Evolutionary conservation across 257 asterid species (phyloP).

Genomic region (Eustoma russellianum): DNA sequence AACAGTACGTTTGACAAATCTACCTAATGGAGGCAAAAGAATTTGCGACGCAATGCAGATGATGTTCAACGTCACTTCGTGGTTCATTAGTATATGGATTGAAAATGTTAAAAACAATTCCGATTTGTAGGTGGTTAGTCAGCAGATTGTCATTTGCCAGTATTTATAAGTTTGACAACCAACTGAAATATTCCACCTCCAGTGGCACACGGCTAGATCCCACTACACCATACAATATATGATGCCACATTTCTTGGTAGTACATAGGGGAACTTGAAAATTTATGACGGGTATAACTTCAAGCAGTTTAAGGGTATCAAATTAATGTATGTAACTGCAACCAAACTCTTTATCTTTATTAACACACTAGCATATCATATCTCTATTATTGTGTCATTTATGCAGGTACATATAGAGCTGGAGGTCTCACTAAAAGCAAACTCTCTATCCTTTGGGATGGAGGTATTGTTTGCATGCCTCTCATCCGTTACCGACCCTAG

Average conservation of each 20-base stretch:
- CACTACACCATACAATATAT: background rate
- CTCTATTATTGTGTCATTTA: too few species aligned
- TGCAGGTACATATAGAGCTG: too few species aligned
- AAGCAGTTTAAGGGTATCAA: background rate
- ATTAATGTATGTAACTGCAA: too few species aligned
- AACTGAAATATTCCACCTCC: background rate
- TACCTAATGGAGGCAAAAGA: background rate
- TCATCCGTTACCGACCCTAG: too few species aligned
- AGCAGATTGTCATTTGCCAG: background rate
- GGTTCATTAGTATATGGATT: background rate
- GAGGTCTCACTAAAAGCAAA: too few species aligned
- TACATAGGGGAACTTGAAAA: background rate
- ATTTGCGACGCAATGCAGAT: background rate
- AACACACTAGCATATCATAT: too few species aligned
- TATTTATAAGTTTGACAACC: background rate
- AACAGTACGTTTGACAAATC: background rate
- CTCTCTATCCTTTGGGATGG: too few species aligned
- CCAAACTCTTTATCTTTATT: too few species aligned
- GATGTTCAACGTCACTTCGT: background rate
- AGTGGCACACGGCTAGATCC: background rate
- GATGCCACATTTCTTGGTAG: background rate
- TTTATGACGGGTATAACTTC: background rate
- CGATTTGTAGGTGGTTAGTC: background rate
- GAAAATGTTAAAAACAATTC: conserved; percentile 6
- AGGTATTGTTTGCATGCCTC: too few species aligned